A percentile compares a stretch with the other conserved stretches of the same genome.
phyloP scores from a whole-genome alignment of 2,329 filamentous ascomycete genomes.

The Nemania bipapillata region DNA sequence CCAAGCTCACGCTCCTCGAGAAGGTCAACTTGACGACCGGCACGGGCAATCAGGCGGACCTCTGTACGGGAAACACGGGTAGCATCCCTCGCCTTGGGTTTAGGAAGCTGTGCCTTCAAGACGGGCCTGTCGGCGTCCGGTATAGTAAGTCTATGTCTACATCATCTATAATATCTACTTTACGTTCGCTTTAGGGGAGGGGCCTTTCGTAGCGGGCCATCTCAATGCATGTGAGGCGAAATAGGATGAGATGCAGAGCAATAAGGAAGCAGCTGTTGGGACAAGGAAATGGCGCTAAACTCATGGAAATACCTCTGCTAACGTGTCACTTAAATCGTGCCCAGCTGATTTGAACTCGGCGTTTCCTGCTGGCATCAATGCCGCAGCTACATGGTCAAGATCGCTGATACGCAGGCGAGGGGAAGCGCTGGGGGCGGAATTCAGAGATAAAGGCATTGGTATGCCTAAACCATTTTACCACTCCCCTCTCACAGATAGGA shows the following conservation, averaged over 20 bases:
- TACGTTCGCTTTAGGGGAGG: neutral
- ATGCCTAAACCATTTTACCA: neutral
- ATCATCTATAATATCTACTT: neutral
- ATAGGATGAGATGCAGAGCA: neutral
- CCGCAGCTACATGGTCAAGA: slow-evolving; percentile 78
- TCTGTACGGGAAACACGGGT: slow-evolving; percentile 51
- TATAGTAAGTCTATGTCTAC: slow-evolving; percentile 52
- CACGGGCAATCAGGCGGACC: slow-evolving; percentile 63
- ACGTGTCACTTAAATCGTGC: neutral
- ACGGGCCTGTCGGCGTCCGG: slow-evolving; percentile 74
- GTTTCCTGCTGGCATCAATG: slow-evolving; percentile 76
- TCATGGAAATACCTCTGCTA: neutral
- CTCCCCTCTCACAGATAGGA: neutral
- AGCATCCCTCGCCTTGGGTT: slow-evolving; percentile 38
- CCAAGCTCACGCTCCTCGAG: slow-evolving; percentile 73
- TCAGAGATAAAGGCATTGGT: slow-evolving; percentile 73
- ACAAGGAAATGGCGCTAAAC: neutral
- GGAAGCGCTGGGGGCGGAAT: slow-evolving; percentile 76
- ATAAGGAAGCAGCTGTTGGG: neutral
- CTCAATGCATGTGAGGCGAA: neutral
- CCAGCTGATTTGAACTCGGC: slow-evolving; percentile 71
- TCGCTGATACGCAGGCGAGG: slow-evolving; percentile 73
- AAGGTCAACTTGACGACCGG: slow-evolving; percentile 82
- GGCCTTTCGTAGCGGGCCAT: neutral
- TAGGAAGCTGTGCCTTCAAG: slow-evolving; percentile 60